Conservation (phyloP, 768 basidiomycete species). For the Rhodosporidiobolus sp. region DNA sequence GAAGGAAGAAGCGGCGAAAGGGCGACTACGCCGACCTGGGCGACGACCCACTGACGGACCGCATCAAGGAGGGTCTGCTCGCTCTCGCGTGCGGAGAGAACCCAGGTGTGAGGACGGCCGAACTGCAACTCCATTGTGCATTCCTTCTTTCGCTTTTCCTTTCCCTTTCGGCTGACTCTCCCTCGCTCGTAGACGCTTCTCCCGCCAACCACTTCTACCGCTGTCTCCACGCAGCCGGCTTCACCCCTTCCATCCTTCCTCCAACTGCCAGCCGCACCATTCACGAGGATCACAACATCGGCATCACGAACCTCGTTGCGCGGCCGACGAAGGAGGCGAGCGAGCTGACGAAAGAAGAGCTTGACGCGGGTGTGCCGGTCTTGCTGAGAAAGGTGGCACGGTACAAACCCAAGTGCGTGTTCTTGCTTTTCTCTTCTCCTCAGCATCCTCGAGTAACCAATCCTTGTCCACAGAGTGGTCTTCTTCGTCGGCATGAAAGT, state of each 20-base stretch:
- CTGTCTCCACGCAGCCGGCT: neutral
- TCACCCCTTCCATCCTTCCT: neutral
- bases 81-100: conserved; percentile 27
- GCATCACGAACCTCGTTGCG: conserved; percentile 18
- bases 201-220: neutral
- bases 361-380: conserved; percentile 3
- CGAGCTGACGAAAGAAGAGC: conserved; percentile 29
- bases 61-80: neutral
- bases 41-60: conserved; percentile 21
- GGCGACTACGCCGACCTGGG: conserved; percentile 24
- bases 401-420: conserved; percentile 16
- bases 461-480: conserved; percentile 4
- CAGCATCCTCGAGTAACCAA: neutral
- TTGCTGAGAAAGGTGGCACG: conserved; percentile 17
- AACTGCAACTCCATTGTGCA: conserved; percentile 21
- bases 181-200: neutral
- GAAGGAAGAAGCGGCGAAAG: conserved; percentile 25
- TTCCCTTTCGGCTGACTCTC: neutral
- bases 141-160: neutral
- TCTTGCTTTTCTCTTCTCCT: no score
- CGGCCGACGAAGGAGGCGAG: conserved; percentile 20
- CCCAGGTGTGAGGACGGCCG: conserved; percentile 18
- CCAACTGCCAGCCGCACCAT: neutral
- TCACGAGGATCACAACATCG: conserved; percentile 5
- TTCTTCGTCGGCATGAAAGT: conserved; percentile 37